Conservation (phyloP, 768 basidiomycete genomes). For the Cubamyces lactineus region DNA sequence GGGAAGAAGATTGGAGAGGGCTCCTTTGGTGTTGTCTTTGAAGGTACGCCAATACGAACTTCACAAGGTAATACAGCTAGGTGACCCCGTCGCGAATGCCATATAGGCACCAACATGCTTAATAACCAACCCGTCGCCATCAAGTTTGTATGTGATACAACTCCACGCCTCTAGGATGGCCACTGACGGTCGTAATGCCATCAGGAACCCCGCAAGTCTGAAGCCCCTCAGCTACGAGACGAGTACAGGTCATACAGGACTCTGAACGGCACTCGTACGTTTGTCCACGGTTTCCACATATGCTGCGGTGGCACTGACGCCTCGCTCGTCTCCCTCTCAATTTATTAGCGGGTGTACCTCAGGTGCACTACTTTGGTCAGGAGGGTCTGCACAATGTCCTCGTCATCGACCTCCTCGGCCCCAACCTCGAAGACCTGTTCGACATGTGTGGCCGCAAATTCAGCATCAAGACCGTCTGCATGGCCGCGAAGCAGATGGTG, state of each 20-base stretch:
- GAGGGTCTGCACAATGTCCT: conserved; percentile 97
- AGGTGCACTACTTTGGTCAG: conserved; percentile 98
- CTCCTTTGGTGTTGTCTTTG: conserved; percentile 97
- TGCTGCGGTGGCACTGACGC: not conserved
- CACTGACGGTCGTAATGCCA: conserved; percentile 3
- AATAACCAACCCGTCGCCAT: conserved; percentile 90
- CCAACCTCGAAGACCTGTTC: conserved; percentile 96
- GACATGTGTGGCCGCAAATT: conserved; percentile 99
- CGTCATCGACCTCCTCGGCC: conserved; percentile 94
- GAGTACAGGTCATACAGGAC: conserved; percentile 98
- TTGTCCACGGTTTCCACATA: conserved; percentile 7
- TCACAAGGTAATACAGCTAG: not conserved
- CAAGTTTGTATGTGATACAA: conserved; percentile 78
- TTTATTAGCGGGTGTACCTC: conserved; percentile 87
- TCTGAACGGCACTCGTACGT: conserved; percentile 84
- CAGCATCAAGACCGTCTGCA: conserved; percentile 95
- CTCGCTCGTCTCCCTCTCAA: not conserved
- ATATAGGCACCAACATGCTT: conserved; percentile 79
- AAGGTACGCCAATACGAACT: conserved; percentile 60
- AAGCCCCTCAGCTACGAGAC: conserved; percentile 96
- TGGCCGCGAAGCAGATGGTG: conserved; percentile 99
- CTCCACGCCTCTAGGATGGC: not conserved
- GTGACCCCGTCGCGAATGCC: conserved; percentile 12
- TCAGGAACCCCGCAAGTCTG: conserved; percentile 95
- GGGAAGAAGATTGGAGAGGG: conserved; percentile 99